Evolutionary conservation across 2,329 filamentous ascomycete genomes (phyloP).

Genomic region (Penicillium concentricum): DNA sequence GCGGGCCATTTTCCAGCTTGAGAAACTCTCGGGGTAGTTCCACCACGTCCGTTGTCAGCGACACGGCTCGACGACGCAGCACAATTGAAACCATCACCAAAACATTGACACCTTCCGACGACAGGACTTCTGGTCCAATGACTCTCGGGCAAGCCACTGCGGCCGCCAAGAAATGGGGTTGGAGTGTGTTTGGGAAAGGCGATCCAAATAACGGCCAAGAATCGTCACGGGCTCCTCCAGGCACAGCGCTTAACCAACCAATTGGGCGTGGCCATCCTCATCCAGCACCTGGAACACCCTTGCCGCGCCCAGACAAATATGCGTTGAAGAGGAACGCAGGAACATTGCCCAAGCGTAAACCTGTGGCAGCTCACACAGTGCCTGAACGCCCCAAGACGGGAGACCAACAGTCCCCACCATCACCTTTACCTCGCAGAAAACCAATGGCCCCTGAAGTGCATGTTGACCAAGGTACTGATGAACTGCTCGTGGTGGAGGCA

Average conservation of each 20-base stretch:
- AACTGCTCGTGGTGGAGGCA: slow-evolving; percentile 65
- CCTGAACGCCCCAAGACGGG: slow-evolving; percentile 32
- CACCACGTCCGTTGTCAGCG: slow-evolving; percentile 26
- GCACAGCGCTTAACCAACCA: slow-evolving; percentile 59
- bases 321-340: slow-evolving; percentile 57
- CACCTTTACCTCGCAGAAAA: slow-evolving; percentile 52
- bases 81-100: slow-evolving; percentile 32
- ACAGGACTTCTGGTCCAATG: slow-evolving; percentile 42
- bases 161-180: slow-evolving; percentile 61
- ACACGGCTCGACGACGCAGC: slow-evolving; percentile 29
- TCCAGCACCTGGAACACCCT: slow-evolving; percentile 74
- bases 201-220: slow-evolving; percentile 45
- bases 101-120: slow-evolving; percentile 29
- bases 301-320: slow-evolving; percentile 66
- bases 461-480: slow-evolving; percentile 42
- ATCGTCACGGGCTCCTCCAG: slow-evolving; percentile 33
- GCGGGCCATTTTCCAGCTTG: slow-evolving; percentile 21
- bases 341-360: slow-evolving; percentile 64
- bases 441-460: slow-evolving; percentile 33
- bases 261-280: slow-evolving; percentile 81
- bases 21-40: slow-evolving; percentile 26
- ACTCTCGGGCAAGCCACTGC: slow-evolving; percentile 53
- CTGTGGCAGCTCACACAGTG: slow-evolving; percentile 50
- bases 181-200: slow-evolving; percentile 49
- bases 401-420: slow-evolving; percentile 41